A percentile compares a stretch with the other conserved stretches of the same genome.
Conservation (phyloP, 306 rosid genomes). For the Medicago ruthenica region DNA sequence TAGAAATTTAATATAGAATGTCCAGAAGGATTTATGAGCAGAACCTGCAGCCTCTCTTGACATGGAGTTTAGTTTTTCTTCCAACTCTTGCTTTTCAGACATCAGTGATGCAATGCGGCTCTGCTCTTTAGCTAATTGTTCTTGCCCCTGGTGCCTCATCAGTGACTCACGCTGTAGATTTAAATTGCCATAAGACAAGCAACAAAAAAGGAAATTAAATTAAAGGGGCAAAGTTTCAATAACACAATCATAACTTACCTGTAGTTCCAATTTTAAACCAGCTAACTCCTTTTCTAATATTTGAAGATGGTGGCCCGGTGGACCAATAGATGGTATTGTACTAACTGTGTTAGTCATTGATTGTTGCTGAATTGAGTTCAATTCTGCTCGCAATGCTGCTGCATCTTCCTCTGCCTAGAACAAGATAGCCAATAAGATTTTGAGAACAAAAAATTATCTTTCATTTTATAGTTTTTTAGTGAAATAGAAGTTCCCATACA, state of each 20-base stretch:
- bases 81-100: conserved; percentile 84
- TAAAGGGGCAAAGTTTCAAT: conserved; percentile 30
- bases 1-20: conserved; percentile 12
- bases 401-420: conserved; percentile 98
- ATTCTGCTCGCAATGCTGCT: conserved; percentile 86
- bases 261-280: conserved; percentile 68
- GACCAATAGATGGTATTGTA: conserved; percentile 54
- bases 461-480: background rate
- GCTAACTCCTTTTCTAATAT: conserved; percentile 75
- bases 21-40: conserved; percentile 22
- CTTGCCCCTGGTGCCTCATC: conserved; percentile 86
- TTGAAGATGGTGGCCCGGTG: conserved; percentile 74
- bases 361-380: conserved; percentile 86
- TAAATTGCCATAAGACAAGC: conserved; percentile 42
- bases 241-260: conserved; percentile 52
- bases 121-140: conserved; percentile 72
- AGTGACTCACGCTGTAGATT: conserved; percentile 65
- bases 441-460: conserved; percentile 4
- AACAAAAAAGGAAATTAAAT: conserved; percentile 25
- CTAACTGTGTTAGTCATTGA: conserved; percentile 66
- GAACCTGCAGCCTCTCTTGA: conserved; percentile 67
- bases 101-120: conserved; percentile 55
- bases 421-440: conserved; percentile 48
- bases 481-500: conserved; percentile 58
- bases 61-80: conserved; percentile 68